Percentiles rank a stretch among this genome's conserved stretches.
phyloP scores from a whole-genome alignment of 768 basidiomycete species.

The Mycena vitilis region DNA sequence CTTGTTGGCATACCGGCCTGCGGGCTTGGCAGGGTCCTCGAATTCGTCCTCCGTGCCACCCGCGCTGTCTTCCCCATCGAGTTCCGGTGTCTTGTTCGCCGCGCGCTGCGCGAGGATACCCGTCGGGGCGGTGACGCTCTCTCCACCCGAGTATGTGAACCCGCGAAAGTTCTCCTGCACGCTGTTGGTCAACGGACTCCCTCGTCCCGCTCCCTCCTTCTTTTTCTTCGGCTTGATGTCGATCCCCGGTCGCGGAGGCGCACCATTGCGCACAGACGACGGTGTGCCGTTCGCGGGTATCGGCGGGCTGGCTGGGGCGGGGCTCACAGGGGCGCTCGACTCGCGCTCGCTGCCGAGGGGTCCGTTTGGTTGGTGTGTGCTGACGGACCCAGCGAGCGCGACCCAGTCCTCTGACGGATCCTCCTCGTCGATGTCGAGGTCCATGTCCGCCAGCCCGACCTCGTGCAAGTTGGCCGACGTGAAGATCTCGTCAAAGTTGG shows the following conservation, averaged over 20 bases:
- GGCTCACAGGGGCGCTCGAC: conserved; percentile 27
- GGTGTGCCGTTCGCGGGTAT: conserved; percentile 24
- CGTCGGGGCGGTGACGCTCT: conserved; percentile 65
- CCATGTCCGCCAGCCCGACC: conserved; percentile 66
- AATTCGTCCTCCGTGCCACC: conserved; percentile 81
- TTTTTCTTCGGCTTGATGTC: conserved; percentile 64
- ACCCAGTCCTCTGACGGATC: conserved; percentile 83
- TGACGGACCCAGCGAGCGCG: conserved; percentile 44
- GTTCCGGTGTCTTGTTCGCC: conserved; percentile 37
- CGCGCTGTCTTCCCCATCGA: conserved; percentile 59
- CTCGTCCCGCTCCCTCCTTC: conserved; percentile 51
- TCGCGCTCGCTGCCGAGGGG: conserved; percentile 74
- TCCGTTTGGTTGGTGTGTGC: conserved; percentile 75
- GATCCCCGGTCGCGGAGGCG: conserved; percentile 51
- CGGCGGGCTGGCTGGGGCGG: conserved; percentile 36
- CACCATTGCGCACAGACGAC: conserved; percentile 31
- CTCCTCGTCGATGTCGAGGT: conserved; percentile 62
- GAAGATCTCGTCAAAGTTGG: conserved; percentile 98
- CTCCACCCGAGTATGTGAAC: conserved; percentile 88
- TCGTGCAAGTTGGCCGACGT: conserved; percentile 91
- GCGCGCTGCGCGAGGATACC: conserved; percentile 49
- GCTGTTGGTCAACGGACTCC: conserved; percentile 85
- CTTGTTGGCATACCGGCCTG: conserved; percentile 76
- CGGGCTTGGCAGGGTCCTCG: conserved; percentile 70
- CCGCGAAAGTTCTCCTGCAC: conserved; percentile 98